Conservation (phyloP, 768 basidiomycete species). For the Rubroboletus pulcherrimus region DNA sequence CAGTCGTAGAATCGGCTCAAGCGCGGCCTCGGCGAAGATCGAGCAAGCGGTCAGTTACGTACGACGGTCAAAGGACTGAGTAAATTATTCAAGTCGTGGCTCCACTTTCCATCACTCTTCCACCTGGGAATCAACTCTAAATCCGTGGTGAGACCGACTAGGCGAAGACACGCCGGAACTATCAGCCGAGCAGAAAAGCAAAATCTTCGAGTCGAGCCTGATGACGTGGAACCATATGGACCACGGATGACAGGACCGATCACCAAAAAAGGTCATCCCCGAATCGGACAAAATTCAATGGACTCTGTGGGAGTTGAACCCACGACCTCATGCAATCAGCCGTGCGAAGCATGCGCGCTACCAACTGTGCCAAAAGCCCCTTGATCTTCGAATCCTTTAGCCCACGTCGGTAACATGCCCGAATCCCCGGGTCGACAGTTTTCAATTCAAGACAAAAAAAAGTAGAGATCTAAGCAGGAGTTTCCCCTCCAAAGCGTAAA, state of each 20-base stretch:
- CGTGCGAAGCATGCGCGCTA: conserved; percentile 60
- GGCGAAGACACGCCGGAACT: too few species aligned
- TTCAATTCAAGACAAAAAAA: not conserved
- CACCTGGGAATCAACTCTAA: not conserved
- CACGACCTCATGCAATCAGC: conserved; percentile 50
- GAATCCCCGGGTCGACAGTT: not conserved
- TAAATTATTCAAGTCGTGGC: too few species aligned
- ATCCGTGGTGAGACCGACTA: too few species aligned
- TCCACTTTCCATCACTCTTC: not conserved
- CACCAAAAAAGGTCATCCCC: too few species aligned
- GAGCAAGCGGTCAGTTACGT: not conserved
- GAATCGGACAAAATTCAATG: conserved; percentile 1
- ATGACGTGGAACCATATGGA: too few species aligned
- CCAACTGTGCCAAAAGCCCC: conserved; percentile 57
- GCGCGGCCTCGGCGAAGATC: not conserved
- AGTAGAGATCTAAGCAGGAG: conserved; percentile 14
- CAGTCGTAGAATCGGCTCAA: not conserved
- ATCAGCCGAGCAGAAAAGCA: too few species aligned
- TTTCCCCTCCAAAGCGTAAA: not conserved
- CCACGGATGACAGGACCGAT: too few species aligned
- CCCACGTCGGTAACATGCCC: not conserved
- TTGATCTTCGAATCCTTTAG: rapidly evolving
- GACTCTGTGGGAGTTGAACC: conserved; percentile 49
- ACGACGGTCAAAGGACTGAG: not conserved
- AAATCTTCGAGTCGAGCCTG: too few species aligned